Percentiles rank a stretch among this genome's conserved stretches.
These are phyloP conservation scores for Ricinus communis DNA, from an alignment of 345 rosid genomes.

Conservation along the genomic window DNA sequence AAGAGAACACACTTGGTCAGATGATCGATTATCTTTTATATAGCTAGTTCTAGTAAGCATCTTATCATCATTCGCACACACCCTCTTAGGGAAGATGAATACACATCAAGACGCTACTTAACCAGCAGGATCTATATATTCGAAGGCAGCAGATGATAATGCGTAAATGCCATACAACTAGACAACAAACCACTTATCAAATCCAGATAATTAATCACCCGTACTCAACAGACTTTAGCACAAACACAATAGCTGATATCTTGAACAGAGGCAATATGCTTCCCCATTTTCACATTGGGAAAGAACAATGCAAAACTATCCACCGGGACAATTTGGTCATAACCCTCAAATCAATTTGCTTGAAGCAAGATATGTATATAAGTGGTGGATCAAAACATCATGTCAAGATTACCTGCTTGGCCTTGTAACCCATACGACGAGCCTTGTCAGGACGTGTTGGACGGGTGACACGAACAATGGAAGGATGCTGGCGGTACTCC, in stretches of 20 bases:
- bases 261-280: no score
- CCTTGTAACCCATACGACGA: slow-evolving; percentile 92
- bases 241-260: no score
- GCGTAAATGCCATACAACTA: not conserved
- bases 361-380: no score
- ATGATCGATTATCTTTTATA: slow-evolving; percentile 16
- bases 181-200: no score
- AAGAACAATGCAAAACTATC: not conserved
- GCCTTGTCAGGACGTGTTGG: slow-evolving; percentile 99
- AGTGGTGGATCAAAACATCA: not conserved
- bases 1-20: slow-evolving; percentile 27
- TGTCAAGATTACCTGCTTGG: slow-evolving; percentile 75
- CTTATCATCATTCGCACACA: slow-evolving; percentile 27
- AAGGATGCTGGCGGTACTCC: slow-evolving; percentile 96
- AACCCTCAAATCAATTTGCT: no score
- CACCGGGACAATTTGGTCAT: no score
- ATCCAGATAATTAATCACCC: not conserved
- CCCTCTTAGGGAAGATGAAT: slow-evolving; percentile 11
- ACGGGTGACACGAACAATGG: slow-evolving; percentile 80
- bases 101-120: slow-evolving; percentile 27
- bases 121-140: slow-evolving; percentile 25
- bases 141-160: not conserved
- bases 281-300: not conserved
- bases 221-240: not conserved
- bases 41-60: slow-evolving; percentile 38